A percentile compares a stretch with the other conserved stretches of the same genome.
These are phyloP conservation scores for Teunomyces funiuensis DNA, from an alignment of 805 yeast species.

Conservation along the genomic window DNA sequence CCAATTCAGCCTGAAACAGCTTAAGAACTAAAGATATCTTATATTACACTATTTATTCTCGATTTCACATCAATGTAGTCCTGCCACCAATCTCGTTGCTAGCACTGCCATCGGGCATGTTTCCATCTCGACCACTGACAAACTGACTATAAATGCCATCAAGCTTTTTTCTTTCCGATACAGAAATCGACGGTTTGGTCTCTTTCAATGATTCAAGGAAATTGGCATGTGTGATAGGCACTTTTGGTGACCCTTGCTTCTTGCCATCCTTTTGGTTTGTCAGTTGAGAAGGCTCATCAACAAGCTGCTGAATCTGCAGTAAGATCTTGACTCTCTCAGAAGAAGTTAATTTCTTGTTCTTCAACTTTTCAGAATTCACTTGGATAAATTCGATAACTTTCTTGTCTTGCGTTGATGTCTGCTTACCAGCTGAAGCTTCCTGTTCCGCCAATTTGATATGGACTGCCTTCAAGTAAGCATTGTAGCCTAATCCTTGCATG, in stretches of 20 bases:
- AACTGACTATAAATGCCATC: slow-evolving; percentile 67
- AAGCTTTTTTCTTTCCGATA: slow-evolving; percentile 64
- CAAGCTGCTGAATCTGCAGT: slow-evolving; percentile 44
- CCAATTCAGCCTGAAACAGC: not conserved
- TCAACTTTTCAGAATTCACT: slow-evolving; percentile 32
- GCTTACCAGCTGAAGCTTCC: slow-evolving; percentile 23
- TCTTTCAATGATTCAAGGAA: slow-evolving; percentile 63
- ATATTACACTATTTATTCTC: not conserved
- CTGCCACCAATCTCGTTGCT: slow-evolving; percentile 84
- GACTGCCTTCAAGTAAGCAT: slow-evolving; percentile 85
- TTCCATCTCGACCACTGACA: slow-evolving; percentile 75
- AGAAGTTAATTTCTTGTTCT: slow-evolving; percentile 28
- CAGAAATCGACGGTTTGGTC: slow-evolving; percentile 88
- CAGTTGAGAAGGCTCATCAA: slow-evolving; percentile 13
- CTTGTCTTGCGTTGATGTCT: slow-evolving; percentile 7
- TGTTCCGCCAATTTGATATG: slow-evolving; percentile 61
- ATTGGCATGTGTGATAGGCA: slow-evolving; percentile 53
- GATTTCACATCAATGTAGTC: slow-evolving; percentile 66
- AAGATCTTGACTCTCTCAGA: slow-evolving; percentile 41
- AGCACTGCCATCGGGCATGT: slow-evolving; percentile 83
- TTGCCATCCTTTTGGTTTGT: slow-evolving; percentile 5
- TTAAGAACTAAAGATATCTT: not conserved
- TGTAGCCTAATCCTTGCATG: slow-evolving; percentile 86
- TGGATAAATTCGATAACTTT: slow-evolving; percentile 42
- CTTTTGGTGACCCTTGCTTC: slow-evolving; percentile 20